Conservation (phyloP, 176 grass and related monocot genomes). For the Oryza meridionalis region DNA sequence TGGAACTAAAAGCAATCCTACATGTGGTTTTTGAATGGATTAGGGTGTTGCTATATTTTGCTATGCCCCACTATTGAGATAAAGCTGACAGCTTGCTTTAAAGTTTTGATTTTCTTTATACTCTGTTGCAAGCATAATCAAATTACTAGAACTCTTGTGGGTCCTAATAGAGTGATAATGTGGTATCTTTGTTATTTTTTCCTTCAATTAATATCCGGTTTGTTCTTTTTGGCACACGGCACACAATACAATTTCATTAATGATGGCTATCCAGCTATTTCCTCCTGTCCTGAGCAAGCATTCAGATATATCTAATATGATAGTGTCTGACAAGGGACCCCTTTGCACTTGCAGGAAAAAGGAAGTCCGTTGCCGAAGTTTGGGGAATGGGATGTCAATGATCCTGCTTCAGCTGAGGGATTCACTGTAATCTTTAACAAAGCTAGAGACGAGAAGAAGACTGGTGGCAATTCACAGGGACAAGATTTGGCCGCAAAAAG, state of each 20-base stretch:
- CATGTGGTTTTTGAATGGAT: constrained; percentile 7
- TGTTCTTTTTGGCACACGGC: background rate
- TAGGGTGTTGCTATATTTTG: constrained; percentile 25
- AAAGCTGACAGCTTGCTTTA: background rate
- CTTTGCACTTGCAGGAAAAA: constrained; percentile 17
- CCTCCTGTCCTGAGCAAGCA: background rate
- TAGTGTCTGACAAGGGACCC: background rate
- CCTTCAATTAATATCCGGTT: background rate
- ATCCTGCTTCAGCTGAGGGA: constrained; percentile 48
- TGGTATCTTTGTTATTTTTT: background rate
- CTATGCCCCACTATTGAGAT: background rate
- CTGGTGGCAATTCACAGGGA: constrained; percentile 33
- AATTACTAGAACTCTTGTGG: background rate
- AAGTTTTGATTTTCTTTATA: background rate
- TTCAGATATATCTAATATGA: background rate
- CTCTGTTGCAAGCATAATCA: background rate
- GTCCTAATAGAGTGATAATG: background rate
- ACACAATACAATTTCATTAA: background rate
- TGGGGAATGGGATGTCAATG: constrained; percentile 47
- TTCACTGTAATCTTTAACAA: constrained; percentile 61
- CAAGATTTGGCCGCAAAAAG: background rate
- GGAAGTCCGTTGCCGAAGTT: constrained; percentile 38
- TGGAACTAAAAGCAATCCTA: background rate
- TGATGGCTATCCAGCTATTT: background rate
- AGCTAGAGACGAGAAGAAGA: constrained; percentile 57